Base-by-base conservation (phyloP, 2,329 filamentous ascomycete species). In the Parasarocladium wereldwijsianum region DNA sequence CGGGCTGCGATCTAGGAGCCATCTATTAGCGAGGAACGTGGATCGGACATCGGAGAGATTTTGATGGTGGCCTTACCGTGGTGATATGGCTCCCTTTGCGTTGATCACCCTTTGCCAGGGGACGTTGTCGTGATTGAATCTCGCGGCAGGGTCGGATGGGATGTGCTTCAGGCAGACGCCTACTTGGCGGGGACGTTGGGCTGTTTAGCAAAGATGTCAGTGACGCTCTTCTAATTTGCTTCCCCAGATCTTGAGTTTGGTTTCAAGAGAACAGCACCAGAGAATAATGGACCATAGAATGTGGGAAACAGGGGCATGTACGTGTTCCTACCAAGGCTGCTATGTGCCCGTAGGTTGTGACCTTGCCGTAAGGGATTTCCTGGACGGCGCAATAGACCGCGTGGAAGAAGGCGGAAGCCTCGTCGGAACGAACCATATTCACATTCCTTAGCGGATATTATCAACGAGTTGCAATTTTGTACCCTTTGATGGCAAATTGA, bases 91-190 rank as follows among this genome's bases (percentile, higher is more conserved):
- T 14, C 87, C 86, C 53, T 81, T 87, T 10, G 82, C 60, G 51
- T 87, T 93, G 48, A 96, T 79, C 35, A 96, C 82, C 34, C 90
- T 65, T 59, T 96, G 87, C 87, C 87, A 96, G 0, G 87, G 87
- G 4, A 96, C 87, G 39, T 78, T 94, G 15, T 60, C 62, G 35
- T 67, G 62, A 50, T 93, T 77, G 56, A 78, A 92, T 34, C 54
- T 62, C 0, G 57, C 50, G 0, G 58, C 21, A 6, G 26, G 43
- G 34, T 69, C 62, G 9, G 32, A 13, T 2, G 85, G 70, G 9
- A 96, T 71, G 48, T 93, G 77, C 51, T 93, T 94, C 16, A 96
- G 68, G 51, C 81, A 92, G 26, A 90, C 65, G 31, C 87, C 87
- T 6, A 96, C 86, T 55, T 96, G 87, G 34, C 86, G 71, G 2